Evolutionary conservation across 2,329 filamentous ascomycete species (phyloP).

Genomic region (Penicillium brasilianum): DNA sequence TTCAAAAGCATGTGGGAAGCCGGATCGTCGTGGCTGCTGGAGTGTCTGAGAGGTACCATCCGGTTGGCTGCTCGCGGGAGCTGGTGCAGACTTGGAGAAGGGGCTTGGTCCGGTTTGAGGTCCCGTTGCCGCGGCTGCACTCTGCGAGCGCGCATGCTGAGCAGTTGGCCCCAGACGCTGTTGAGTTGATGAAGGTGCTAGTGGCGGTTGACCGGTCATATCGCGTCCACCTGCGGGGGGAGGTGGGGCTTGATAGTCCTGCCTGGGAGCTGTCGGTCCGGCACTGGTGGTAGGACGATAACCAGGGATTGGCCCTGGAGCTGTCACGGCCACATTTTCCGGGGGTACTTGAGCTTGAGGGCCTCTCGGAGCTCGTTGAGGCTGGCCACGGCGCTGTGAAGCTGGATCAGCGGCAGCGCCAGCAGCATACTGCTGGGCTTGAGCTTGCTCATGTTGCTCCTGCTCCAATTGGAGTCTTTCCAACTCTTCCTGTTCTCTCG

Average conservation of each 20-base stretch:
- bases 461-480: conserved; percentile 53
- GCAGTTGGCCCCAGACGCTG: conserved; percentile 35
- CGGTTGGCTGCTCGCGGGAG: conserved; percentile 32
- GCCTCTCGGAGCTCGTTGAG: conserved; percentile 21
- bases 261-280: conserved; percentile 21
- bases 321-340: conserved; percentile 20
- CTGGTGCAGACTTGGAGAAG: conserved; percentile 34
- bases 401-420: conserved; percentile 44
- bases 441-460: conserved; percentile 34
- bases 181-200: conserved; percentile 25
- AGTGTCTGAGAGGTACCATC: conserved; percentile 35
- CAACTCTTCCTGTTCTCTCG: conserved; percentile 59
- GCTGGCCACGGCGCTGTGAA: conserved; percentile 34
- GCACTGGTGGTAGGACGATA: conserved; percentile 22
- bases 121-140: conserved; percentile 23
- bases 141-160: conserved; percentile 29
- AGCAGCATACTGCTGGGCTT: conserved; percentile 50
- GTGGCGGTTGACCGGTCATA: conserved; percentile 23
- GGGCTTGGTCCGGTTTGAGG: conserved; percentile 27
- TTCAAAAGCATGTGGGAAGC: conserved; percentile 96
- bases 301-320: conserved; percentile 16
- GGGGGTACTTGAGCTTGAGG: conserved; percentile 19
- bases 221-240: conserved; percentile 1
- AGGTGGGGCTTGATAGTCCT: conserved; percentile 26
- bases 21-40: conserved; percentile 58